Base-by-base conservation (phyloP, 768 basidiomycete genomes). In the Daedaleopsis sinensis region DNA sequence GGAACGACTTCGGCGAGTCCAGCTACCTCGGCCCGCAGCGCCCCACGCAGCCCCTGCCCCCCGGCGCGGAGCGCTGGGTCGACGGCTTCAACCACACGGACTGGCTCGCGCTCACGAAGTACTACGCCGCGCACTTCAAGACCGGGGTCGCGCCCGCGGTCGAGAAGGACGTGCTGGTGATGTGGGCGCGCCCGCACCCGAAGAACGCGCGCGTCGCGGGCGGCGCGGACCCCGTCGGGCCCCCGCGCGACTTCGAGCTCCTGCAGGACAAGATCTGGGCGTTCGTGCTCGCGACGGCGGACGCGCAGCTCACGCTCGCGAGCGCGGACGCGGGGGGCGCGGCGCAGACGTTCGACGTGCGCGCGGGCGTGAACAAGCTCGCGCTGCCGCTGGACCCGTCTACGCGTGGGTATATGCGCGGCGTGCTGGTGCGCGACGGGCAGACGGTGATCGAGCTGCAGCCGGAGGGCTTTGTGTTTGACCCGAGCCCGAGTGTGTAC, bases 1-100 rank as follows among this genome's bases (percentile, higher is more conserved):
- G 88, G 88, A 91, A 91, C 73, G 86, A 90, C 70, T 90, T 83
- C 64, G 88, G 88, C 66, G 89, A 90, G 75, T 88, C 88, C 1
- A 82, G 87, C 68, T 91, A 93, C 74, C 78, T 84, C 67, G 87
- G 88, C 12, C 86, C 89, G 3, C 76, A 83, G 48, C 83, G 77
- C 56, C 76, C 70, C n/a, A 72, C 75, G 12, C 47, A 49, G 47
- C 5, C 47, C 67, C 62, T 64, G 38, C 62, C 62, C 6, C 77
- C 79, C 16, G 71, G 73, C 59, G 70, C 71, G 16, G 73, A 76
- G 57, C 68, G 72, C 16, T 79, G 77, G 77, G 76, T 75, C 39
- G 63, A 77, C 65, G 77, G 76, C 11, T 71, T 76, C 63, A 68
- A 76, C 52, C 77, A 79, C 66, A 66, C 71, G 23, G 71, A 74